These are phyloP conservation scores for Trichoderma orchidacearum DNA, from an alignment of 495 filamentous ascomycete genomes.

Conservation along the genomic window DNA sequence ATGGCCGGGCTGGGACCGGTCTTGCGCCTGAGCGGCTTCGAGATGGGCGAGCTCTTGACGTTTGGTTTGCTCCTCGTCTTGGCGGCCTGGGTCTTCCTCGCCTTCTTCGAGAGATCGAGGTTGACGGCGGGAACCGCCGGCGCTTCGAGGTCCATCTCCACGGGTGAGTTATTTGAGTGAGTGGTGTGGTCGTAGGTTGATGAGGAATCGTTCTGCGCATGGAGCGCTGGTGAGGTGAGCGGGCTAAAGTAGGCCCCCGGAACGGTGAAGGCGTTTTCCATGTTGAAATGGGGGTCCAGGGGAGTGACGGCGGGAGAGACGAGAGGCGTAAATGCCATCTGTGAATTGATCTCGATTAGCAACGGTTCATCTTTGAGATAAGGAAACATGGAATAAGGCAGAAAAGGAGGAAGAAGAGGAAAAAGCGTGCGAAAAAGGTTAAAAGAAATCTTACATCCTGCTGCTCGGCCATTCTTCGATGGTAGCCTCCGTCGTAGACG, in stretches of 20 bases:
- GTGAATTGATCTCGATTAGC: neutral
- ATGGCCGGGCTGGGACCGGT: conserved; percentile 41
- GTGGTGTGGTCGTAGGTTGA: conserved; percentile 26
- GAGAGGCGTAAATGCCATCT: conserved; percentile 88
- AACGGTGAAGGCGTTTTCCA: conserved; percentile 65
- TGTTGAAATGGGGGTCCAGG: conserved; percentile 66
- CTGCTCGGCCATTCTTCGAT: conserved; percentile 54
- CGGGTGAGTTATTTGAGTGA: conserved; percentile 26
- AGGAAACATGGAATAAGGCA: no score
- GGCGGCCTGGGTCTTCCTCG: conserved; percentile 27
- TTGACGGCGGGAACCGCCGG: conserved; percentile 15
- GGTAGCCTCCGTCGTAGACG: conserved; percentile 53
- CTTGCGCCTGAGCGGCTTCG: conserved; percentile 57
- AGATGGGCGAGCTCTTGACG: conserved; percentile 72
- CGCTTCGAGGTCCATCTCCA: conserved; percentile 29
- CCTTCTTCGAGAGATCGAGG: conserved; percentile 30
- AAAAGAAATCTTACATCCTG: conserved; percentile 50
- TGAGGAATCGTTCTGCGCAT: conserved; percentile 53
- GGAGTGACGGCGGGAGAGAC: conserved; percentile 93
- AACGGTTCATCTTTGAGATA: neutral
- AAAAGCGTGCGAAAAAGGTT: conserved; percentile 14
- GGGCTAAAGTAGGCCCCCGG: conserved; percentile 90
- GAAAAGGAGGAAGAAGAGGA: neutral
- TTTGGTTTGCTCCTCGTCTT: conserved; percentile 31
- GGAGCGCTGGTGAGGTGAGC: conserved; percentile 78